Conservation (phyloP, 2,329 filamentous ascomycete genomes). For the Paecilomyces dactylethromorphus region DNA sequence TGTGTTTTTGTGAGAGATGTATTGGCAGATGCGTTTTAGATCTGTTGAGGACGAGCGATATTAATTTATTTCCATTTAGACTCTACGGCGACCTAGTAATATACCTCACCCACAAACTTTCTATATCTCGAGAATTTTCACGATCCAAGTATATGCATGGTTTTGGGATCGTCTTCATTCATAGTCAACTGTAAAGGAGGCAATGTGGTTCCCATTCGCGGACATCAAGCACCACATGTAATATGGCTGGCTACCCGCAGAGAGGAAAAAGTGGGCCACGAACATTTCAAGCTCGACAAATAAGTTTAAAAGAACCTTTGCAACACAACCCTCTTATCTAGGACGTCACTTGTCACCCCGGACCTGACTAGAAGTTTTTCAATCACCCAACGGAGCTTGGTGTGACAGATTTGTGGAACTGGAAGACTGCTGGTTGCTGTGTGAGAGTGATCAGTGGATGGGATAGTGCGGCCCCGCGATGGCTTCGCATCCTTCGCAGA, state of each 20-base stretch:
- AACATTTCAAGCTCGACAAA: background rate
- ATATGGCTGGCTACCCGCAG: background rate
- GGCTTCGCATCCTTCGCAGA: too few relatives aligned
- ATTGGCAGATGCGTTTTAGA: background rate
- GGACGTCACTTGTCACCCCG: background rate
- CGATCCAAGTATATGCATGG: background rate
- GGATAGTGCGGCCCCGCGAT: too few relatives aligned
- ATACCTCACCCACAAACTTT: too few relatives aligned
- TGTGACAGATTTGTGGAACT: too few relatives aligned
- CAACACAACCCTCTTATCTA: background rate
- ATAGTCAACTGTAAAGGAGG: background rate
- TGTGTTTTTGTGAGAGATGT: background rate
- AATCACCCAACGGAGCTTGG: too few relatives aligned
- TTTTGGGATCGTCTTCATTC: background rate
- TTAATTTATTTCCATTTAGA: too few relatives aligned
- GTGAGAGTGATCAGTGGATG: too few relatives aligned
- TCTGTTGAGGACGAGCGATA: background rate
- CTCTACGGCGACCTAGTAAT: background rate
- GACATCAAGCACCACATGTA: background rate
- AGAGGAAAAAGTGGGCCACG: background rate
- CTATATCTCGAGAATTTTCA: background rate
- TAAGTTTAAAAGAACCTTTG: background rate
- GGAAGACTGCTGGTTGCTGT: too few relatives aligned
- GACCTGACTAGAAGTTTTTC: too few relatives aligned
- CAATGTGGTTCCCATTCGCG: background rate